phyloP scores from a whole-genome alignment of 495 filamentous ascomycete genomes.

The Annulohypoxylon bovei region DNA sequence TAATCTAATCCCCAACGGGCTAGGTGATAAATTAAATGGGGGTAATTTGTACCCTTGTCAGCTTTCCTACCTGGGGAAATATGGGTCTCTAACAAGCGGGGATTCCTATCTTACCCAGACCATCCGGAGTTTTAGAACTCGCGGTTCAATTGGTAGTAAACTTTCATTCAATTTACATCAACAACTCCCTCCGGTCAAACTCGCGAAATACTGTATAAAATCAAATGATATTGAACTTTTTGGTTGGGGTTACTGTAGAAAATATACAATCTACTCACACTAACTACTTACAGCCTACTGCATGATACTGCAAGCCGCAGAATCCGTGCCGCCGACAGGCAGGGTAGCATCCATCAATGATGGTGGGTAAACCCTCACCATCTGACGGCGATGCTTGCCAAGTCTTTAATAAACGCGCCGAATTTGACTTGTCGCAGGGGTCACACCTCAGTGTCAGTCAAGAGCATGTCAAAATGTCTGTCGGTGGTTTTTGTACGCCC shows the following conservation, averaged over 20 bases:
- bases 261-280: neutral
- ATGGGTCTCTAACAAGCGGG: constrained; percentile 1
- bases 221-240: constrained; percentile 2
- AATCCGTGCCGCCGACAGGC: constrained; percentile 23
- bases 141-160: constrained; percentile 19
- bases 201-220: constrained; percentile 1
- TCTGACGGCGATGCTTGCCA: constrained; percentile 19
- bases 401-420: neutral
- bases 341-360: constrained; percentile 11
- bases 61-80: constrained; percentile 28
- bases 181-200: neutral
- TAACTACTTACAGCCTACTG: constrained; percentile 24
- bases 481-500: constrained; percentile 30
- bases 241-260: neutral
- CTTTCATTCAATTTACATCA: neutral
- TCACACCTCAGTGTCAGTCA: neutral
- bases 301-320: constrained; percentile 11
- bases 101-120: constrained; percentile 22
- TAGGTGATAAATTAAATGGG: constrained; percentile 10
- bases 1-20: constrained; percentile 12
- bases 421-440: neutral
- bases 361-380: neutral
- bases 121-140: constrained; percentile 22
- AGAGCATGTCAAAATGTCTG: neutral
- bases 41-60: neutral